These are phyloP conservation scores for Ophiostoma ulmi DNA, from an alignment of 2,329 filamentous ascomycete genomes.

Conservation along the genomic window DNA sequence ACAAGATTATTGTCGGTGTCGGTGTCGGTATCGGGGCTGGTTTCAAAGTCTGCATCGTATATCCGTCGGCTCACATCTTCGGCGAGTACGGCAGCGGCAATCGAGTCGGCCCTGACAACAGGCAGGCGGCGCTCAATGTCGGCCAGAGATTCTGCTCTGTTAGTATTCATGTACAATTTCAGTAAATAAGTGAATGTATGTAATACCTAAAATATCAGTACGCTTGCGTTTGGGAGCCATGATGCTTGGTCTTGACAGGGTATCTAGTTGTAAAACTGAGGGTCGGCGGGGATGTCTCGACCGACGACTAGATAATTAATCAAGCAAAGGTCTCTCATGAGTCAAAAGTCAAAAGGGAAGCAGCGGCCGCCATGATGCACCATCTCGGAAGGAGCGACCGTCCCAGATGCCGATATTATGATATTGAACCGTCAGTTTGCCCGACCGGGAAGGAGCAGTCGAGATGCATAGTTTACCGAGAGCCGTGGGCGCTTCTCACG, in stretches of 20 bases:
- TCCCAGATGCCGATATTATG: background rate
- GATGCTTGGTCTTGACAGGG: background rate
- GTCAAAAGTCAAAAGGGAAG: constrained; percentile 8
- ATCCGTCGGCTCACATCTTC: constrained; percentile 15
- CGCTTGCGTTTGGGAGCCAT: background rate
- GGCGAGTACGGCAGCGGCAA: constrained; percentile 19
- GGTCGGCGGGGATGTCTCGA: background rate
- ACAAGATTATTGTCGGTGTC: background rate
- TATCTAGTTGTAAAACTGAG: background rate
- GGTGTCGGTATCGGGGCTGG: background rate
- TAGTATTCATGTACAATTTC: background rate
- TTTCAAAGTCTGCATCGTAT: background rate
- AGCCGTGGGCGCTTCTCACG: background rate
- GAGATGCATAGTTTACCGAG: background rate
- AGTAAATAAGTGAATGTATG: background rate
- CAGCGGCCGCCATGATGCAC: background rate
- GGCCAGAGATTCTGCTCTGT: background rate
- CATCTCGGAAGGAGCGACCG: background rate
- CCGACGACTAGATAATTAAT: background rate
- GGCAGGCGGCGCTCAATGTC: constrained; percentile 23
- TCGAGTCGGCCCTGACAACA: constrained; percentile 18
- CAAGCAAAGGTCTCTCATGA: background rate
- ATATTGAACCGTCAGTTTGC: background rate
- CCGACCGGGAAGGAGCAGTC: background rate
- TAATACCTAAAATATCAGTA: background rate